Evolutionary conservation across 805 yeast species (phyloP), one percentile per base, ranked within the genome.

Genomic region (Cyberlindnera maclurae): DNA sequence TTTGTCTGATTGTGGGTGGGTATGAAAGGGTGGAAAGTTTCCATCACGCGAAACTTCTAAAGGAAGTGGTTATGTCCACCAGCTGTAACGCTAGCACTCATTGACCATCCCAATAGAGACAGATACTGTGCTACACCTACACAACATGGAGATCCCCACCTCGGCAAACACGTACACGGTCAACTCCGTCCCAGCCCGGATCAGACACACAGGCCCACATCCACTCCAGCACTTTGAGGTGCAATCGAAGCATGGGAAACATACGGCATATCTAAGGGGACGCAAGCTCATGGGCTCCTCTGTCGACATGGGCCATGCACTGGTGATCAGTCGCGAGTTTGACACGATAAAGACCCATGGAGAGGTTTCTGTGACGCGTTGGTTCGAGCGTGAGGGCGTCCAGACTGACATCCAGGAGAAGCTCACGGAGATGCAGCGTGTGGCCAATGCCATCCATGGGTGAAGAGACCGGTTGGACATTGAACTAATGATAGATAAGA

Each of bases 351-450:
- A 40, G 15, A 33, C 40, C 6, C 33, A 44, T 16, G 52, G 58
- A 1, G 26, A 31, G 4, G 28, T 46, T n/a, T 32, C 36, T 1
- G 38, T 41, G 10, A 24, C 57, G 7, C 30, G 45, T 4, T 62
- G 65, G 49, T 64, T 53, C 42, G 70, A 65, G 42, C 57, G 70
- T 40, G 69, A 65, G 32, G 70, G 70, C 1, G 58, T 58, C 37
- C 52, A 51, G 12, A 35, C 40, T 10, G 44, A 58, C 15, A 40
- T 54, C 12, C 31, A 37, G 4, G 49, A 50, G 5, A 64, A 57
- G 41, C 34, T 59, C 28, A 36, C 37, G 3, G 60, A 55, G 40
- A 55, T 63, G 39, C n/a, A 51, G 5, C 55, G 57, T 22, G 45
- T 54, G 7, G 42, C 61, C 5, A 50, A 55, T 2, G 17, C 50